A percentile compares a stretch with the other conserved stretches of the same genome.
Evolutionary conservation across 208 protist species (phyloP).

Genomic region (Endotrypanum monterogeii): DNA sequence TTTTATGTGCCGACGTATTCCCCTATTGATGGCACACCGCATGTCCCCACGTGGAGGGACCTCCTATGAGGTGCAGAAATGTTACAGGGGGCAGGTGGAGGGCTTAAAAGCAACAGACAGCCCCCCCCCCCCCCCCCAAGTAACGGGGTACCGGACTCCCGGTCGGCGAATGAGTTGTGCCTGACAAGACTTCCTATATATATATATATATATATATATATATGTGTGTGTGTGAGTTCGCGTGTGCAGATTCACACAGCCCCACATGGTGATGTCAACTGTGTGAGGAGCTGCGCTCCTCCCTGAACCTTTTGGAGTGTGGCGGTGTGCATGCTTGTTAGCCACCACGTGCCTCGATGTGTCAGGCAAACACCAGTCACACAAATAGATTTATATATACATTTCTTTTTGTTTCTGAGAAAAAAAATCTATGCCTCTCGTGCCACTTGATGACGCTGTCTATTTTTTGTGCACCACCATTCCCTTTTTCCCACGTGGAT

Average conservation of each 20-base stretch:
- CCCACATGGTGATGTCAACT: background rate
- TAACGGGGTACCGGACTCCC: no score
- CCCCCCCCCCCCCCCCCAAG: no score
- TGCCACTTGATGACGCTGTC: background rate
- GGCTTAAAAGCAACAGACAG: background rate
- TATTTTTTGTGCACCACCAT: background rate
- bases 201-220: no score
- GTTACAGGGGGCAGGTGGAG: background rate
- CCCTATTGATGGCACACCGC: conserved; percentile 39
- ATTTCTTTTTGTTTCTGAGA: background rate
- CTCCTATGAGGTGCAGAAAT: conserved; percentile 3
- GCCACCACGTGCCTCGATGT: no score
- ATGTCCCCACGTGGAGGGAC: conserved; percentile 1
- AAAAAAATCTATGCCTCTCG: no score
- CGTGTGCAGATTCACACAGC: background rate
- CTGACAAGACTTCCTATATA: no score
- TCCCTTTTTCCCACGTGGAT: background rate
- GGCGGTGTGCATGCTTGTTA: background rate
- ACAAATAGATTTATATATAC: no score
- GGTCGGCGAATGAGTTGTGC: no score
- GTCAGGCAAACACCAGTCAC: background rate
- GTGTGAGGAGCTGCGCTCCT: background rate
- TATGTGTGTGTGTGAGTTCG: background rate
- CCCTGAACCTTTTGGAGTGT: background rate
- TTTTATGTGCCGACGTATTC: conserved; percentile 64